Conservation (phyloP, 306 rosid species). For the Vigna hirtella region DNA sequence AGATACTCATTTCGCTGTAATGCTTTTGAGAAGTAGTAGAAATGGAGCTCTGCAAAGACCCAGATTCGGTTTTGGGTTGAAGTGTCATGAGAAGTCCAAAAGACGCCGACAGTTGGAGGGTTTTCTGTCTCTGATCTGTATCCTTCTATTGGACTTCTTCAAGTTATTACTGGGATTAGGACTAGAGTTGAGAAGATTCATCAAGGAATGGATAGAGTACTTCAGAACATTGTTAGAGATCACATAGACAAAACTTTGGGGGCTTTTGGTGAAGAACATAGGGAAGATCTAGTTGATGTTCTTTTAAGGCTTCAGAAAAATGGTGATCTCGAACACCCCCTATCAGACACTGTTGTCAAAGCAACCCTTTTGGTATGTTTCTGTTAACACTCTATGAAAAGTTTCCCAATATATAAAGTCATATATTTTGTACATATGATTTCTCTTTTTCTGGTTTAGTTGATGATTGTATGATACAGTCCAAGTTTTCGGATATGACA, state of each 20-base stretch:
- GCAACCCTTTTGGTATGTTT: constrained; percentile 39
- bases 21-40: too few species aligned
- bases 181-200: constrained; percentile 32
- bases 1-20: too few species aligned
- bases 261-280: background rate
- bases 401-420: background rate
- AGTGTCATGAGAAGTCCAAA: too few species aligned
- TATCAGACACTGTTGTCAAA: constrained; percentile 40
- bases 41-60: too few species aligned
- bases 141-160: too few species aligned
- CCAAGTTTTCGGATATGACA: too few species aligned
- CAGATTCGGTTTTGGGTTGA: too few species aligned
- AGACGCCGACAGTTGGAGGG: too few species aligned
- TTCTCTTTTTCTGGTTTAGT: background rate
- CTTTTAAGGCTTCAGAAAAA: constrained; percentile 46
- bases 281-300: constrained; percentile 48
- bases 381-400: background rate
- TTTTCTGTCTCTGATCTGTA: too few species aligned
- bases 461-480: background rate
- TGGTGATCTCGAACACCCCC: constrained; percentile 35
- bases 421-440: background rate
- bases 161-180: too few species aligned
- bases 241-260: constrained; percentile 11
- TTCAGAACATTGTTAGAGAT: constrained; percentile 33
- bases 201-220: constrained; percentile 32